A percentile compares a stretch with the other conserved stretches of the same genome.
phyloP scores from a whole-genome alignment of 768 basidiomycete species.

The Calocybe cyanea region DNA sequence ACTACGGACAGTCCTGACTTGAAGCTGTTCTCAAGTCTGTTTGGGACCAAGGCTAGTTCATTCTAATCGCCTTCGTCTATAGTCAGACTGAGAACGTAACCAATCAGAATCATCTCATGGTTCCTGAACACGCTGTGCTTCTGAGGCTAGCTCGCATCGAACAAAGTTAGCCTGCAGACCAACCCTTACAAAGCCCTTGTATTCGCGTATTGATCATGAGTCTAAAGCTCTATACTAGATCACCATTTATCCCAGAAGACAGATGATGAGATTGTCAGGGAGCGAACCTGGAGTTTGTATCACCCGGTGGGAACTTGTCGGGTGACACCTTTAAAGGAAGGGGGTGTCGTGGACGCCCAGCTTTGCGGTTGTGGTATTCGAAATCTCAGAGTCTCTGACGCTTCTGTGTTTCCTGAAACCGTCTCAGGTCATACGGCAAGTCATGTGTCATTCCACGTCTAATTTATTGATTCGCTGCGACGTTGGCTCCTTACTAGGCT shows the following conservation, averaged over 20 bases:
- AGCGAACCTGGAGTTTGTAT: constrained; percentile 44
- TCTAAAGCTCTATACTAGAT: constrained; percentile 34
- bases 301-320: constrained; percentile 44
- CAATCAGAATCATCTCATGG: no score
- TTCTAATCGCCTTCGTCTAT: background rate
- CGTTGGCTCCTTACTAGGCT: constrained; percentile 18
- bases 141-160: constrained; percentile 43
- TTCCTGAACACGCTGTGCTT: no score
- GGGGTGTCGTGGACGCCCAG: constrained; percentile 35
- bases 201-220: constrained; percentile 31
- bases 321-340: constrained; percentile 39
- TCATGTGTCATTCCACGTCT: constrained; percentile 3
- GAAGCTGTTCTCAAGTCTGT: constrained; percentile 40
- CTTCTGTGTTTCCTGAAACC: constrained; percentile 43
- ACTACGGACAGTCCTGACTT: constrained; percentile 47
- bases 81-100: background rate
- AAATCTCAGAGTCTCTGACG: constrained; percentile 44
- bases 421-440: constrained; percentile 46
- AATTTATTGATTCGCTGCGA: no score
- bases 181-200: constrained; percentile 36
- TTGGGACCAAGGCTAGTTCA: constrained; percentile 36
- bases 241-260: constrained; percentile 32
- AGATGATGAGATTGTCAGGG: constrained; percentile 37
- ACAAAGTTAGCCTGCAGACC: constrained; percentile 34
- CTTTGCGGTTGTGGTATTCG: constrained; percentile 38